Evolutionary conservation across 2,329 filamentous ascomycete species (phyloP), one percentile per base, ranked within the genome.

Genomic region (Leptographium galeiforme): DNA sequence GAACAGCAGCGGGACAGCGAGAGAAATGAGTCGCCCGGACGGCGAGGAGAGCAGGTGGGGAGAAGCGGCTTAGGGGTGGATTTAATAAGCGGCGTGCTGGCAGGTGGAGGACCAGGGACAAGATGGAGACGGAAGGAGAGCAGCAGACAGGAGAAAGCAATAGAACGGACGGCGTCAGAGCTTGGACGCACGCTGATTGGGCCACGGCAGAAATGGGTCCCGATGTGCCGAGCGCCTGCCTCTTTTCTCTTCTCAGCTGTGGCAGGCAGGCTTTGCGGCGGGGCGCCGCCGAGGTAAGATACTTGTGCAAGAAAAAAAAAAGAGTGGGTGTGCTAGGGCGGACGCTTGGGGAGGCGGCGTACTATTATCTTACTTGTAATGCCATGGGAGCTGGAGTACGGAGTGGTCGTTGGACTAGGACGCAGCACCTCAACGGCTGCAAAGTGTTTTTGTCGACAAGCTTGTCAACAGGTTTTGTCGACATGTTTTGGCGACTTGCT

Each of bases 231-330:
- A 19, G 46, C 33, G 19, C 41, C 41, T 44, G 41, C 41, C n/a
- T 36, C 38, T 49, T 40, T 49, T 49, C n/a, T 19, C 25, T 34
- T 33, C 38, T 49, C 48, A 49, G 48, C 48, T 49, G 13, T 49
- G 34, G 48, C 48, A 49, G 48, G 34, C 19, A 38, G 48, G 48
- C 48, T 49, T 49, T 49, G 48, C 48, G 8, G 48, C 48, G 48
- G 48, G 48, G 48, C 48, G 25, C 13, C 30, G 12, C 34, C 34
- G 12, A 13, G 8, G 34, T 10, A 36, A 36, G 12, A 36, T 36
- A 36, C 34, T 36, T 10, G 34, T 13, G 34, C 34, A 36, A 2
- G 34, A 10, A 36, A 8, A 43, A 18, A 43, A 10, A 19, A 18
- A 43, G 4, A 43, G 16, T 19, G 18, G 25, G 25, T 25, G 25